phyloP scores from a whole-genome alignment of 805 yeast genomes.

The Sugiyamaella americana region DNA sequence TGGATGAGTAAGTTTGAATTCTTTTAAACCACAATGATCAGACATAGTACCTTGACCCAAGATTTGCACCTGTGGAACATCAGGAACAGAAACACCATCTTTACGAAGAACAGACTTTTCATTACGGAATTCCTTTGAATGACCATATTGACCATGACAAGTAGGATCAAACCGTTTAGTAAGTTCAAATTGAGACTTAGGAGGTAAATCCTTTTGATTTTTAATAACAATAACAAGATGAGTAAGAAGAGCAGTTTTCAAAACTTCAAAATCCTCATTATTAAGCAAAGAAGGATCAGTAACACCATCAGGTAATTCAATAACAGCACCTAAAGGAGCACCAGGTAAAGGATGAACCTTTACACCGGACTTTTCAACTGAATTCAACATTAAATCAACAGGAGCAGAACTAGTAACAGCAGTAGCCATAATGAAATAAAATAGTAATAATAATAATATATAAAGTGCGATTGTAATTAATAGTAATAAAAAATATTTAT shows the following conservation, averaged over 20 bases:
- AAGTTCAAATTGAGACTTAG: conserved; percentile 67
- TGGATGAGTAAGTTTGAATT: conserved; percentile 68
- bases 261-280: conserved; percentile 56
- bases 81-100: conserved; percentile 74
- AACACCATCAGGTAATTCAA: conserved; percentile 59
- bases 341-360: conserved; percentile 42
- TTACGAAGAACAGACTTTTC: conserved; percentile 62
- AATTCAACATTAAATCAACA: too few relatives aligned
- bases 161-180: conserved; percentile 78
- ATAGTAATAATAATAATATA: too few relatives aligned
- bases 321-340: conserved; percentile 62
- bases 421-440: too few relatives aligned
- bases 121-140: conserved; percentile 70
- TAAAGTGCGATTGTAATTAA: too few relatives aligned
- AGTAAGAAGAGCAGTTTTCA: conserved; percentile 59
- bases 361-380: too few relatives aligned
- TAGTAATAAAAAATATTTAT: too few relatives aligned
- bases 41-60: conserved; percentile 68
- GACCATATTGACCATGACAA: conserved; percentile 68
- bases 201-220: conserved; percentile 57
- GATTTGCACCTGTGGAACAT: conserved; percentile 85
- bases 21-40: conserved; percentile 53
- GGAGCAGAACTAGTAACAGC: too few relatives aligned
- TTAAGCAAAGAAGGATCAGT: conserved; percentile 66
- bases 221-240: conserved; percentile 73